Conservation (phyloP, 768 basidiomycete genomes). For the Boletus insuetus region DNA sequence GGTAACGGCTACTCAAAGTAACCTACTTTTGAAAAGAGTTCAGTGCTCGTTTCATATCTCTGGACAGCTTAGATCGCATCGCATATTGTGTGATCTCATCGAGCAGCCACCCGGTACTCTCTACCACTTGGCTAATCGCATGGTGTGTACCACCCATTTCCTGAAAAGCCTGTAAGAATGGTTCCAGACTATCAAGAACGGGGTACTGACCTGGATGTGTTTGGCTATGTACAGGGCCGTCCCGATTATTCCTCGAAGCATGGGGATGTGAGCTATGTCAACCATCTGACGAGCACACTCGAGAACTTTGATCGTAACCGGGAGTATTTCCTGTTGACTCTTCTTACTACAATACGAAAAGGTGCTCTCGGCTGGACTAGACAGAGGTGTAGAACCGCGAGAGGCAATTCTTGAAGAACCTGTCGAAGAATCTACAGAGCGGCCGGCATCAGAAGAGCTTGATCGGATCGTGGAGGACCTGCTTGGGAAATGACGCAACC, state of each 20-base stretch:
- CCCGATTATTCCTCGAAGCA: slow-evolving; percentile 9
- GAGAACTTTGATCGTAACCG: slow-evolving; percentile 4
- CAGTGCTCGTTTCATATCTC: slow-evolving; percentile 2
- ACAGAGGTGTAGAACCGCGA: background rate
- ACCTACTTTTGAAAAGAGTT: slow-evolving; percentile 5
- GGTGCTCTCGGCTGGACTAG: slow-evolving; percentile 1
- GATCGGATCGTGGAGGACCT: slow-evolving; percentile 1
- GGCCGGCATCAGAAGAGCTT: background rate
- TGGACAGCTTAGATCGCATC: background rate
- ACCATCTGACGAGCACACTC: slow-evolving; percentile 2
- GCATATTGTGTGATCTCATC: slow-evolving; percentile 7
- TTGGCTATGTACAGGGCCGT: slow-evolving; percentile 9
- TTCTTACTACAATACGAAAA: slow-evolving; percentile 1
- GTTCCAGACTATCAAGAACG: background rate
- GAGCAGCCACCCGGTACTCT: slow-evolving; percentile 14
- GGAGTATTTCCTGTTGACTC: background rate
- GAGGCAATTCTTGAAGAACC: background rate
- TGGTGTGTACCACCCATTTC: background rate
- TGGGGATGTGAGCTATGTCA: slow-evolving; percentile 1
- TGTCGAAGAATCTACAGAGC: background rate
- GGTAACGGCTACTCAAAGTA: too few relatives aligned
- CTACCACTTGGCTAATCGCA: slow-evolving; percentile 11
- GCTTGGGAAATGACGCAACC: background rate
- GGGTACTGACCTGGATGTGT: slow-evolving; percentile 5
- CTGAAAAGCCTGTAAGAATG: background rate